Base-by-base conservation (phyloP, 2,329 filamentous ascomycete genomes). In the Lecanoromycetidae sp. region DNA sequence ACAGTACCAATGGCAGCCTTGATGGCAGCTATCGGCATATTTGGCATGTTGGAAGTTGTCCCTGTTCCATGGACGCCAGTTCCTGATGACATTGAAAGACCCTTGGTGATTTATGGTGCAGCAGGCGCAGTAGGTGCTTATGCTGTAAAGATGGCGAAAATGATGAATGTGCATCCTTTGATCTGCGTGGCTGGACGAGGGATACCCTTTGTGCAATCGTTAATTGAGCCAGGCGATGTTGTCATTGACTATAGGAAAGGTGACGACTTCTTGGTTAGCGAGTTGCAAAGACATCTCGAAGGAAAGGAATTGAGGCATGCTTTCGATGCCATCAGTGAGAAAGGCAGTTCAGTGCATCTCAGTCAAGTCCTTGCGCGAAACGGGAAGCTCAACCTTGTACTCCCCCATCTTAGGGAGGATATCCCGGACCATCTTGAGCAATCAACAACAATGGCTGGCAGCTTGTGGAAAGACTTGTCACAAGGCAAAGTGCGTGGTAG, bases 241-340 rank as follows among this genome's bases (percentile, higher is more conserved):
- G 63, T 81, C 25, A 58, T 82, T 49, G 77, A 82, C 62, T 80
- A 81, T 60, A 73, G 78, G 19, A 57, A 65, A 0, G 77, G 77
- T 8, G 67, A 74, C 44, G 72, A 74, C 0, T 67, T 67, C 1
- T 64, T 79, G 5, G 63, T 74, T 0, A 54, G 59, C 46, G 60
- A 61, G n/a, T 62, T 77, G 52, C 63, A 67, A 32, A 61, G 66
- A 12, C 68, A 67, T 3, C 61, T 70, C 13, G 60, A 66, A 3
- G 54, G 63, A 12, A 67, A 68, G 50, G 20, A 44, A 13, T 53
- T 77, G 13, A 52, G 65, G 5, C 65, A 78, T 50, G 77, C 74
- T 0, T 72, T 72, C 48, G 79, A 83, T 54, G 72, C 76, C 0
- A 69, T 78, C 0, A 68, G 67, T 1, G 74, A 79, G 54, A 65